phyloP scores from a whole-genome alignment of 805 yeast genomes.

The Candida sithepensis region DNA sequence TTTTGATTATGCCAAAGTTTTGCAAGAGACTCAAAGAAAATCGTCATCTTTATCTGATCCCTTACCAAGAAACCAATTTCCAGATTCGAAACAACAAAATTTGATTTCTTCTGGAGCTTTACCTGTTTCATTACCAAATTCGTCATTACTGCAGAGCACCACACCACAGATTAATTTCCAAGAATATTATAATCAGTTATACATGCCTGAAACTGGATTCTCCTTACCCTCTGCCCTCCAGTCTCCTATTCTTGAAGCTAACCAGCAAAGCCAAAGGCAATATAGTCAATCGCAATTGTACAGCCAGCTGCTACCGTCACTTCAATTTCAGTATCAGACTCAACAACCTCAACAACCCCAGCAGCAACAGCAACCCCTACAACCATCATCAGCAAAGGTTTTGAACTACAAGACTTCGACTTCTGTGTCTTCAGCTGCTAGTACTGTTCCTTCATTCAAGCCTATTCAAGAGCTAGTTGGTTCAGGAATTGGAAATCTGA shows the following conservation, averaged over 20 bases:
- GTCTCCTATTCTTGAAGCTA: not conserved
- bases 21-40: slow-evolving; percentile 3
- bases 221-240: not conserved
- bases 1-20: slow-evolving; percentile 23
- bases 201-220: not conserved
- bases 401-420: not conserved
- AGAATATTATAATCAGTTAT: not conserved
- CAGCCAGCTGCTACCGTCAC: not conserved
- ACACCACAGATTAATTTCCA: not conserved
- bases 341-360: not conserved
- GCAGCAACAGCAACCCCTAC: not conserved
- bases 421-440: not conserved
- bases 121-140: not conserved
- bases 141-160: not conserved
- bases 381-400: not conserved
- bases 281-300: not conserved
- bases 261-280: not conserved
- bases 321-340: not conserved
- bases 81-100: not conserved
- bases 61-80: not conserved
- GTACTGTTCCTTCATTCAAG: not conserved
- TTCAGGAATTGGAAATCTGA: not conserved
- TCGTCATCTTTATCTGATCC: not conserved
- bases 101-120: not conserved
- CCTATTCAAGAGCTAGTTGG: not conserved